Conservation (phyloP, 202 grass and related monocot genomes). For the Panicum hallii region DNA sequence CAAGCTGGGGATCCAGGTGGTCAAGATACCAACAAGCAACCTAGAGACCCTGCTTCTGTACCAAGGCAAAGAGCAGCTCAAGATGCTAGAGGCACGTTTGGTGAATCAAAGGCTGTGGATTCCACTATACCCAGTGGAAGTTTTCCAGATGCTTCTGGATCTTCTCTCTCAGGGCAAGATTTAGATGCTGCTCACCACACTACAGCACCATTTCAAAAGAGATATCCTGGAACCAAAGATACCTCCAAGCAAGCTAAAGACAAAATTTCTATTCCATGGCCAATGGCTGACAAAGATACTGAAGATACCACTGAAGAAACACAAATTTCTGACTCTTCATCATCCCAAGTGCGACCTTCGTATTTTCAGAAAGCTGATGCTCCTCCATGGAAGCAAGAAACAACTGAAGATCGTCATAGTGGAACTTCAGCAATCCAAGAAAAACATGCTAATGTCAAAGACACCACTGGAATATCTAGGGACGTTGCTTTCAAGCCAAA, state of each 20-base stretch:
- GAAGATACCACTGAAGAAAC: neutral
- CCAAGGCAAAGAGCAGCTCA: slow-evolving; percentile 14
- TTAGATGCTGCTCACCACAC: neutral
- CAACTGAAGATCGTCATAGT: neutral
- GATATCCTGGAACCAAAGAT: slow-evolving; percentile 3
- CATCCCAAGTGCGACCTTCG: neutral
- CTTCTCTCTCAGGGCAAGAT: slow-evolving; percentile 8
- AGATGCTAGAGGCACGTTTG: neutral
- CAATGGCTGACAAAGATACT: neutral
- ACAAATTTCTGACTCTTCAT: slow-evolving; percentile 9
- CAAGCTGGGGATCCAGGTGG: slow-evolving; percentile 18
- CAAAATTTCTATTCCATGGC: slow-evolving; percentile 26
- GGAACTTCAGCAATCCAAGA: slow-evolving; percentile 2
- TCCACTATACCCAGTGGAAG: slow-evolving; percentile 2
- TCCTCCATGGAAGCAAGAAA: slow-evolving; percentile 19
- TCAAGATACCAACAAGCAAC: slow-evolving; percentile 26
- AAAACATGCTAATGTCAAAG: neutral
- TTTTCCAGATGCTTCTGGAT: neutral
- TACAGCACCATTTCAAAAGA: slow-evolving; percentile 17
- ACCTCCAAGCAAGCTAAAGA: slow-evolving; percentile 30
- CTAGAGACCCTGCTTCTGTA: slow-evolving; percentile 11
- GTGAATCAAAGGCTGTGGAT: neutral
- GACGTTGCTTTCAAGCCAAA: neutral
- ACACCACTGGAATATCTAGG: neutral
- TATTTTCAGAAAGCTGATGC: neutral